These are phyloP conservation scores for Setaria viridis DNA, from an alignment of 202 grass and related monocot species.

Conservation along the genomic window DNA sequence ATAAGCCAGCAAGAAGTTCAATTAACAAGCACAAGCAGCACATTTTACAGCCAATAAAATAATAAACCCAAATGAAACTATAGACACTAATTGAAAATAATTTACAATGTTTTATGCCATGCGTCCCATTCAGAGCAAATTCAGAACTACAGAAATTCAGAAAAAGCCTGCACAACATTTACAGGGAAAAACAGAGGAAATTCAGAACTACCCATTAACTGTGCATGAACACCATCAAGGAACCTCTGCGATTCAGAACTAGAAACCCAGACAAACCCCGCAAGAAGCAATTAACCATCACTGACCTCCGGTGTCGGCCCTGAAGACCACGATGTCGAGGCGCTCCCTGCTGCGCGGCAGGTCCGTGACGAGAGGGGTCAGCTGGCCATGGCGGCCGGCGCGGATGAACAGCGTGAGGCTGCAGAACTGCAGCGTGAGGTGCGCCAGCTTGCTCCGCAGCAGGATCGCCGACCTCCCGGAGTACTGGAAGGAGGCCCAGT, in stretches of 20 bases:
- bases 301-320: slow-evolving; percentile 13
- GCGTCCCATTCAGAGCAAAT: not conserved
- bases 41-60: not conserved
- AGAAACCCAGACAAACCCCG: not conserved
- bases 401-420: slow-evolving; percentile 34
- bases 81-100: not conserved
- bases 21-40: not conserved
- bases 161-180: not conserved
- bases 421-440: not conserved
- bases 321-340: slow-evolving; percentile 18
- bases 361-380: slow-evolving; percentile 29
- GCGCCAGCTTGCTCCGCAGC: not conserved
- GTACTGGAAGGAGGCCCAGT: not conserved
- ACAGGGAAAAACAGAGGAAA: not conserved
- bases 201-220: not conserved
- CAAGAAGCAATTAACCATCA: not conserved
- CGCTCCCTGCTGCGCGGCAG: slow-evolving; percentile 37
- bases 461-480: slow-evolving; percentile 14
- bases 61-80: not conserved
- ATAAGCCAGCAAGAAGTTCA: not conserved
- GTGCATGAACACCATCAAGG: not conserved
- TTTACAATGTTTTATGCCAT: not conserved
- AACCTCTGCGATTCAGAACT: not conserved
- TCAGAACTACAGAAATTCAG: slow-evolving; percentile 1
- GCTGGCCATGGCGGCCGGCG: slow-evolving; percentile 24